These are phyloP conservation scores for Reutealis trisperma DNA, from an alignment of 345 rosid genomes.

Conservation along the genomic window DNA sequence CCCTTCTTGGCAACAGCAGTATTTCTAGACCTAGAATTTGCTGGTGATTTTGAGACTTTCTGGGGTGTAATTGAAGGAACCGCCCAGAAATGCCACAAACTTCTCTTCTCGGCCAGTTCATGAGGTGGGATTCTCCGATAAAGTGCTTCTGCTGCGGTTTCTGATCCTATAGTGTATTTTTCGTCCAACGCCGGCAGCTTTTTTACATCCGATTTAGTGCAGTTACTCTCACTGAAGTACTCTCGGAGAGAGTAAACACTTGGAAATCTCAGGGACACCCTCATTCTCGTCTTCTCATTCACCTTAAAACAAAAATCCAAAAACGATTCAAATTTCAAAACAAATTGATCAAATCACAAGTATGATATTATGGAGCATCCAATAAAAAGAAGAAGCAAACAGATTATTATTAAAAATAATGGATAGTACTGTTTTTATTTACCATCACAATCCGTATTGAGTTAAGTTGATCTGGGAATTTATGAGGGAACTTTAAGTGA, in stretches of 20 bases:
- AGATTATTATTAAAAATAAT: neutral
- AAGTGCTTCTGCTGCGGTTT: constrained; percentile 61
- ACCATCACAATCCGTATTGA: constrained; percentile 72
- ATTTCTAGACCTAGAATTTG: constrained; percentile 17
- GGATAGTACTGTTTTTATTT: neutral
- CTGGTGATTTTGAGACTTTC: constrained; percentile 19
- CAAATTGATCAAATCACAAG: neutral
- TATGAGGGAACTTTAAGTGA: constrained; percentile 51
- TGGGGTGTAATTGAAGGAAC: constrained; percentile 20
- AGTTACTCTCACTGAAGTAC: constrained; percentile 44
- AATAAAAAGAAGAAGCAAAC: neutral
- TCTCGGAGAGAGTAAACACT: constrained; percentile 53
- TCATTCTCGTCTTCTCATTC: constrained; percentile 53
- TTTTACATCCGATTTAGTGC: constrained; percentile 32
- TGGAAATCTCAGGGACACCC: constrained; percentile 71
- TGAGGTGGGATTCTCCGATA: constrained; percentile 56
- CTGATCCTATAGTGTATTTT: constrained; percentile 51
- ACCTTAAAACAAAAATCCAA: constrained; percentile 46
- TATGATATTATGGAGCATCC: neutral
- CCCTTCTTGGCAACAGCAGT: constrained; percentile 37
- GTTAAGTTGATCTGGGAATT: constrained; percentile 60
- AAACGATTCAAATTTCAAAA: neutral
- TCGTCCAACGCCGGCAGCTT: constrained; percentile 73
- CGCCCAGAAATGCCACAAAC: constrained; percentile 68
- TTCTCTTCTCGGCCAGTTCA: constrained; percentile 48